Evolutionary conservation across 2,329 filamentous ascomycete species (phyloP).

Genomic region (Grosmannia clavigera): DNA sequence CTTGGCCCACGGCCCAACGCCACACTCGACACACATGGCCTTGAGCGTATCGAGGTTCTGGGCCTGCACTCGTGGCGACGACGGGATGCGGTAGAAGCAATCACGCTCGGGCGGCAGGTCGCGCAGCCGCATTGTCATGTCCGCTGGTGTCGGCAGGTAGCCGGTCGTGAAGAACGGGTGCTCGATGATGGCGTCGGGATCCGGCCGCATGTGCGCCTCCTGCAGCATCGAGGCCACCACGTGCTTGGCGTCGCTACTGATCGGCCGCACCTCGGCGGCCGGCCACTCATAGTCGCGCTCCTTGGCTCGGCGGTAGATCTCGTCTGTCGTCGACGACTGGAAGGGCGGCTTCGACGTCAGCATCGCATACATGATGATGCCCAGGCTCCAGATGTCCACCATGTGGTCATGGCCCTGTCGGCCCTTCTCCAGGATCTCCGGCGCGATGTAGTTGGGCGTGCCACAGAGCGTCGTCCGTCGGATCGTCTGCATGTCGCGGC

Average conservation of each 20-base stretch:
- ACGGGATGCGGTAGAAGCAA: constrained; percentile 42
- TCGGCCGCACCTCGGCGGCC: constrained; percentile 46
- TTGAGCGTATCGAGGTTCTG: constrained; percentile 39
- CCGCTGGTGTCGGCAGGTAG: constrained; percentile 52
- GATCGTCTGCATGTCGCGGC: constrained; percentile 74
- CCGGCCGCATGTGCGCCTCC: constrained; percentile 61
- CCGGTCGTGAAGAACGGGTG: constrained; percentile 70
- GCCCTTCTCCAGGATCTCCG: constrained; percentile 87
- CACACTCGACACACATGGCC: constrained; percentile 44
- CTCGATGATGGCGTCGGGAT: constrained; percentile 65
- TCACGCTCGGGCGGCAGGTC: constrained; percentile 43
- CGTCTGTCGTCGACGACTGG: constrained; percentile 78
- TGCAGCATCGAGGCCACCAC: constrained; percentile 65
- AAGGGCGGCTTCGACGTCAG: constrained; percentile 94
- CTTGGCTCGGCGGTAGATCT: constrained; percentile 63
- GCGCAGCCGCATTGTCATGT: constrained; percentile 46
- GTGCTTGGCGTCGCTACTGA: constrained; percentile 64
- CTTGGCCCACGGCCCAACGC: constrained; percentile 42
- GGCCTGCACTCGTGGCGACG: constrained; percentile 30
- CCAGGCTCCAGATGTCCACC: constrained; percentile 96
- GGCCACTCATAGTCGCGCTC: constrained; percentile 75
- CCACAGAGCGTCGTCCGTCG: constrained; percentile 89
- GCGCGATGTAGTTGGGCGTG: constrained; percentile 96
- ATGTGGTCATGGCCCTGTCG: constrained; percentile 94
- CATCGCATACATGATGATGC: constrained; percentile 97